Conservation (phyloP, 805 yeast genomes). For the Candida maltosa region DNA sequence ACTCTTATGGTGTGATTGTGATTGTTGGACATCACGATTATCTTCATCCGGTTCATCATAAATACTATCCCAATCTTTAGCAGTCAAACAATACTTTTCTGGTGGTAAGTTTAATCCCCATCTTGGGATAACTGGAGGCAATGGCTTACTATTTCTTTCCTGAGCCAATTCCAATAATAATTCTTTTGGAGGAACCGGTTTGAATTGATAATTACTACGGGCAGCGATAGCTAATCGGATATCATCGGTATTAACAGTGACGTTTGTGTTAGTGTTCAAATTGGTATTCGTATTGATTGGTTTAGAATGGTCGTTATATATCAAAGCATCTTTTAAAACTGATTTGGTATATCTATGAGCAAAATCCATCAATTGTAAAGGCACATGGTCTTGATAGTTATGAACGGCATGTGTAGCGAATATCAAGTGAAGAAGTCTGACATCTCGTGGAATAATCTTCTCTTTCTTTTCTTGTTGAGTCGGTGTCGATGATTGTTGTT, state of each 20-base stretch:
- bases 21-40: slow-evolving; percentile 7
- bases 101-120: slow-evolving; percentile 96
- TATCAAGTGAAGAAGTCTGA: slow-evolving; percentile 81
- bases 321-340: slow-evolving; percentile 82
- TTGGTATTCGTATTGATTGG: slow-evolving; percentile 29
- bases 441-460: slow-evolving; percentile 75
- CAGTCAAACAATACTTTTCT: slow-evolving; percentile 92
- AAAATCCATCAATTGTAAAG: slow-evolving; percentile 94
- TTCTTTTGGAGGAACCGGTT: slow-evolving; percentile 92
- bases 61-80: slow-evolving; percentile 61
- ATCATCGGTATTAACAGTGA: slow-evolving; percentile 79
- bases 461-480: slow-evolving; percentile 7
- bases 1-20: slow-evolving; percentile 4
- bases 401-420: slow-evolving; percentile 92
- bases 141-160: slow-evolving; percentile 82
- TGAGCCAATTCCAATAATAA: slow-evolving; percentile 84
- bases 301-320: slow-evolving; percentile 79
- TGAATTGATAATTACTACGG: slow-evolving; percentile 91
- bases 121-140: slow-evolving; percentile 87
- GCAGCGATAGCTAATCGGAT: slow-evolving; percentile 90
- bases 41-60: slow-evolving; percentile 22
- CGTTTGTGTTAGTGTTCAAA: slow-evolving; percentile 34
- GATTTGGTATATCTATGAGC: slow-evolving; percentile 87
- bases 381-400: slow-evolving; percentile 92
- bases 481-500: not conserved